Conservation (phyloP, 192 early-diverging fungal genomes). For the Phlyctochytrium bullatum region DNA sequence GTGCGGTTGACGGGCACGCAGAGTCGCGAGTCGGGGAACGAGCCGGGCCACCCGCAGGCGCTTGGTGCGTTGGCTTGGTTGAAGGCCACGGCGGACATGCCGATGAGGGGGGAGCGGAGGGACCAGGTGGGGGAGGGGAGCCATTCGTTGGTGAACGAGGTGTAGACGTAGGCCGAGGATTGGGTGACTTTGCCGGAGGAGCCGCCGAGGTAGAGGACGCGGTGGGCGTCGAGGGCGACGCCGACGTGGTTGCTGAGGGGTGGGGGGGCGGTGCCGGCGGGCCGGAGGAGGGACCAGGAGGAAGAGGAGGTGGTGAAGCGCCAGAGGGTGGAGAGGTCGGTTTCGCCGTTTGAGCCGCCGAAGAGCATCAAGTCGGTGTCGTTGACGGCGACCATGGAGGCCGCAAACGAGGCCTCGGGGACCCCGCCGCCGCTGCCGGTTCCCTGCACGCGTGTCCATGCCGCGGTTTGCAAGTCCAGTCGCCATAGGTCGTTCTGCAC, state of each 20-base stretch:
- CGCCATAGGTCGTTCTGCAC: slow-evolving; percentile 10
- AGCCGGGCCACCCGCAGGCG: background rate
- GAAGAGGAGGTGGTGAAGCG: background rate
- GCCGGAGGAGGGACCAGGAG: background rate
- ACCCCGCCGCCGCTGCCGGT: background rate
- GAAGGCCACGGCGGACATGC: background rate
- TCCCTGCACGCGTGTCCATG: background rate
- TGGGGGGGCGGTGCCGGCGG: background rate
- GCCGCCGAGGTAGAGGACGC: slow-evolving; percentile 10
- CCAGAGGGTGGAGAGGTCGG: slow-evolving; percentile 10
- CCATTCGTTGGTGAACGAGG: slow-evolving; percentile 5
- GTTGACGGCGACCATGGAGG: slow-evolving; percentile 2
- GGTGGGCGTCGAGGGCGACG: background rate
- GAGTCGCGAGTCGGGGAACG: background rate
- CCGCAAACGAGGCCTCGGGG: background rate
- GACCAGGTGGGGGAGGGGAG: background rate
- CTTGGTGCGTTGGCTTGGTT: background rate
- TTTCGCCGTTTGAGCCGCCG: slow-evolving; percentile 10
- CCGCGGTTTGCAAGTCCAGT: background rate
- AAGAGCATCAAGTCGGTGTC: slow-evolving; percentile 11
- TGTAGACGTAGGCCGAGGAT: slow-evolving; percentile 7
- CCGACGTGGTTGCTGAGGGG: background rate
- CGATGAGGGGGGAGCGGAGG: background rate
- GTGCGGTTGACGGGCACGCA: slow-evolving; percentile 11
- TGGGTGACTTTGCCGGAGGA: slow-evolving; percentile 1